Evolutionary conservation across 2,329 filamentous ascomycete genomes (phyloP).

Genomic region (Phialemonium atrogriseum): DNA sequence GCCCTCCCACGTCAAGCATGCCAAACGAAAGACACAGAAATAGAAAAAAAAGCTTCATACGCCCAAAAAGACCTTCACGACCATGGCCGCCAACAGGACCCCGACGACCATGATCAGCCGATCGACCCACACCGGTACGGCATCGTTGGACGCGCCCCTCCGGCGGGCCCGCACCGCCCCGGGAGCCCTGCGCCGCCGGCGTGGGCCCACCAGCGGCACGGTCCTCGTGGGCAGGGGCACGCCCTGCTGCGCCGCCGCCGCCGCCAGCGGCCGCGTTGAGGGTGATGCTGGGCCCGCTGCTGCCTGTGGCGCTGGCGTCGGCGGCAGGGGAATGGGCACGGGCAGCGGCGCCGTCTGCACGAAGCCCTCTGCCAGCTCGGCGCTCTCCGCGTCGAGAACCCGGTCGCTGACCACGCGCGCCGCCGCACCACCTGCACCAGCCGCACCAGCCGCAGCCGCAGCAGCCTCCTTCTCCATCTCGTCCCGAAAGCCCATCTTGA

Average conservation of each 20-base stretch:
- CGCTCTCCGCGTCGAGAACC: conserved; percentile 28
- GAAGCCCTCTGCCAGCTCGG: conserved; percentile 49
- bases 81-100: conserved; percentile 60
- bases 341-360: conserved; percentile 36
- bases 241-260: conserved; percentile 16
- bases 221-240: conserved; percentile 26
- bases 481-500: conserved; percentile 64
- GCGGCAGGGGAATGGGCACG: too few relatives aligned
- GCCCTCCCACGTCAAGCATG: too few relatives aligned
- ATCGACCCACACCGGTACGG: conserved; percentile 69
- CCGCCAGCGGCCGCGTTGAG: conserved; percentile 7
- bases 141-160: conserved; percentile 26
- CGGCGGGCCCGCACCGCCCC: conserved; percentile 11
- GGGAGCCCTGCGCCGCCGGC: background rate
- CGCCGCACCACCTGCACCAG: conserved; percentile 5
- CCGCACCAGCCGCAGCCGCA: conserved; percentile 8
- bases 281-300: conserved; percentile 8
- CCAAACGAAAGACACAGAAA: too few relatives aligned
- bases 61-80: conserved; percentile 45
- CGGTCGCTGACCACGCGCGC: conserved; percentile 13
- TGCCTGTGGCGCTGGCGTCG: conserved; percentile 10
- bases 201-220: conserved; percentile 16
- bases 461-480: conserved; percentile 45
- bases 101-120: conserved; percentile 68
- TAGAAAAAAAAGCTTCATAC: too few relatives aligned